These are phyloP conservation scores for Neobulgaria alba DNA, from an alignment of 2,329 filamentous ascomycete species.

Conservation along the genomic window DNA sequence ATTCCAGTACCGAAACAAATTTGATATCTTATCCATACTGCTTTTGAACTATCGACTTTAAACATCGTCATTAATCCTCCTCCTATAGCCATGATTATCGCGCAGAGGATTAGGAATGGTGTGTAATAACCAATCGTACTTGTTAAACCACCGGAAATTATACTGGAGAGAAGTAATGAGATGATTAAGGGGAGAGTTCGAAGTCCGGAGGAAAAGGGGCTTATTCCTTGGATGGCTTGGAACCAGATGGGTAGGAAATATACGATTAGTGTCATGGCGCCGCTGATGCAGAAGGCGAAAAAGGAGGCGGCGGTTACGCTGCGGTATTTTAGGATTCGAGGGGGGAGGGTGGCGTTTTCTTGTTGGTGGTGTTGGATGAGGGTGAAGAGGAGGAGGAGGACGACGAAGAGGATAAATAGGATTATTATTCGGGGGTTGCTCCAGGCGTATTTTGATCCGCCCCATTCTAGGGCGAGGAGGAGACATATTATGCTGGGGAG, in stretches of 20 bases:
- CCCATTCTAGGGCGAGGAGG: constrained; percentile 27
- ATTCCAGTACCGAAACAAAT: constrained; percentile 18
- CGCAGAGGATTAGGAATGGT: constrained; percentile 33
- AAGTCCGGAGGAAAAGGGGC: constrained; percentile 35
- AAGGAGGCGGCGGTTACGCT: constrained; percentile 26
- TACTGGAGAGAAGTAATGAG: constrained; percentile 18
- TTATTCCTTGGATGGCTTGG: constrained; percentile 34
- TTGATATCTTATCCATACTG: constrained; percentile 29
- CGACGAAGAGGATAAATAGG: constrained; percentile 22
- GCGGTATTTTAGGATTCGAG: constrained; percentile 30
- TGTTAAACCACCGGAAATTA: constrained; percentile 9
- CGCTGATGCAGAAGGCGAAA: constrained; percentile 26
- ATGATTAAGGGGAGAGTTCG: constrained; percentile 28
- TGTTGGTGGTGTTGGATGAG: constrained; percentile 28
- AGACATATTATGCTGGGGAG: constrained; percentile 23
- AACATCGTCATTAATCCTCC: constrained; percentile 33
- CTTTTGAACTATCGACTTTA: constrained; percentile 24
- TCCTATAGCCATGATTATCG: constrained; percentile 22
- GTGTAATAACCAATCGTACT: constrained; percentile 20
- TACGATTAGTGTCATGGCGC: constrained; percentile 29
- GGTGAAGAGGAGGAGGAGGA: constrained; percentile 23
- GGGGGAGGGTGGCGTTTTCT: constrained; percentile 32
- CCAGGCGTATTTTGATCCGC: constrained; percentile 22
- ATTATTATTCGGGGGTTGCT: constrained; percentile 27
- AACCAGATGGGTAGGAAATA: constrained; percentile 40